Evolutionary conservation across 345 rosid species (phyloP).

Genomic region (Reutealis trisperma): DNA sequence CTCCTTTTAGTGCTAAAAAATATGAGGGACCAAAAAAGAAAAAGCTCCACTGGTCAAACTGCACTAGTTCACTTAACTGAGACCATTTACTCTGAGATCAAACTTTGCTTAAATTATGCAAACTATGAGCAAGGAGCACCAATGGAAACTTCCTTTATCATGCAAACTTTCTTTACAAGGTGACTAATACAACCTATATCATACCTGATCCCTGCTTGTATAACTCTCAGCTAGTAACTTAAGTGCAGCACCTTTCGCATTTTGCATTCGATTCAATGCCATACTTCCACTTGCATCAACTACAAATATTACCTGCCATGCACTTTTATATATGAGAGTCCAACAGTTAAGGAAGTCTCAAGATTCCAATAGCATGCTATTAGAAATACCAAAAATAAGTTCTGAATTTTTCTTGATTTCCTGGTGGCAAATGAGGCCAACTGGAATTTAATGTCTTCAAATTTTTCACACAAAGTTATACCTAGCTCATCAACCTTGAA

Average conservation of each 20-base stretch:
- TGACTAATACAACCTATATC: neutral
- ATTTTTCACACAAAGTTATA: neutral
- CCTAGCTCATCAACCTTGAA: neutral
- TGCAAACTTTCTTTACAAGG: neutral
- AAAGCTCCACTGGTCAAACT: neutral
- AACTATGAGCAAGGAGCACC: neutral
- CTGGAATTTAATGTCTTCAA: conserved; percentile 2
- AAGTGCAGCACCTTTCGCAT: conserved; percentile 97
- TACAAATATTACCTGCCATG: conserved; percentile 79
- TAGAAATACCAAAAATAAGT: neutral
- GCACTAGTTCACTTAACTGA: neutral
- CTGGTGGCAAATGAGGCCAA: conserved; percentile 8
- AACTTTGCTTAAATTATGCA: neutral
- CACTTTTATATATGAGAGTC: conserved; percentile 16
- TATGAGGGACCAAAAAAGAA: neutral
- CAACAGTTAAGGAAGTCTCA: neutral
- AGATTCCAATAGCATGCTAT: neutral
- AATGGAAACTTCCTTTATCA: neutral
- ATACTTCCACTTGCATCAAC: conserved; percentile 99
- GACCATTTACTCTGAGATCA: neutral
- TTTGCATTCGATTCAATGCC: conserved; percentile 98
- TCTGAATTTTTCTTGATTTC: too few relatives aligned
- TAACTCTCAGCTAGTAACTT: conserved; percentile 95
- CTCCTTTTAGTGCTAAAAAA: neutral
- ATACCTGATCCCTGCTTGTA: conserved; percentile 98